Evolutionary conservation across 371 early-diverging fungal species (phyloP), one percentile per base, ranked within the genome.

Genomic region (Funneliformis caledonium): DNA sequence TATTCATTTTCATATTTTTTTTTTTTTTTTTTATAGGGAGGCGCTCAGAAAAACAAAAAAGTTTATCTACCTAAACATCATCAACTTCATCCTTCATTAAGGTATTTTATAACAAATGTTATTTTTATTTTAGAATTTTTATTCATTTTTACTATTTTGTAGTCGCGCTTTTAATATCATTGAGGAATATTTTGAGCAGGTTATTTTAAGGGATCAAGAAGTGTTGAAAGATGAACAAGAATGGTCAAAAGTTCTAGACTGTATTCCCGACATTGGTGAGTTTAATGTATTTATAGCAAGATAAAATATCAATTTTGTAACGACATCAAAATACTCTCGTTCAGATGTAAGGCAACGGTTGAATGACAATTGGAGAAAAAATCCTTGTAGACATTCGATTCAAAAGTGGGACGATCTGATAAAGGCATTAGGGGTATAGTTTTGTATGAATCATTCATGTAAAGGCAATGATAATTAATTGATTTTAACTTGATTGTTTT

Each of bases 221-320:
- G 86, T 96, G 6, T 86, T 98, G 61, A 85, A 85, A 14, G 89
- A 85, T 7, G 85, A 86, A 31, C 89, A 90, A 59, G 82, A 85
- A 19, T 96, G 95, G 94, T 86, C 83, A 4, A 95, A 94, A 80
- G 83, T 98, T 0, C 83, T 97, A 37, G 86, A 86, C 0, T 83
- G 94, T n/a, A 86, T 96, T 45, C 92, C 94, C 9, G 95, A 97
- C 81, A 89, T 89, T 74, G 88, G 90, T 88, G 83, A 76, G 59
- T 73, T 74, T 52, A 42, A 43, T 19, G 42, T 64, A 14, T 75
- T 16, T 26, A 26, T 19, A 4, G 11, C 11, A 6, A 60, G 33
- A 65, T 2, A 12, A 65, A 33, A 33, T 43, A 19, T 69, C 10
- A 10, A 8, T 22, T 43, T 10, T 47, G 2, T 47, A 11, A 45